Base-by-base conservation (phyloP, 73 alveolate genomes). In the Loxodes magnus region DNA sequence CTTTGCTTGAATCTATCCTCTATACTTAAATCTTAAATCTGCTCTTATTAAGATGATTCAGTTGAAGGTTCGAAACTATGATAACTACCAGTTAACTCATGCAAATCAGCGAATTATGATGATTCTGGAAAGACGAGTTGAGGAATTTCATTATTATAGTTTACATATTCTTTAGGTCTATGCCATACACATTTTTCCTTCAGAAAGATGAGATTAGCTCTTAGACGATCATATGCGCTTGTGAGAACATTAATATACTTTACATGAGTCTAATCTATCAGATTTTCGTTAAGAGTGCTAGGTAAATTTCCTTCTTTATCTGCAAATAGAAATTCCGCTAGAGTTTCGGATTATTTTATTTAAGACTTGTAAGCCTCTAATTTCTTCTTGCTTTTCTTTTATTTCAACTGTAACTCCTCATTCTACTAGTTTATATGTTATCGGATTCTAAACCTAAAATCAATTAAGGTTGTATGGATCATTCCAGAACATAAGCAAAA, bases 401-500 rank as follows among this genome's bases (percentile, higher is more conserved):
- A n/a, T n/a, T n/a, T n/a, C n/a, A n/a, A n/a, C n/a, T n/a, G n/a
- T n/a, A n/a, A n/a, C n/a, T n/a, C n/a, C n/a, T n/a, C n/a, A n/a
- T n/a, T n/a, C n/a, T n/a, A n/a, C n/a, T n/a, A n/a, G n/a, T n/a
- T n/a, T n/a, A n/a, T n/a, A n/a, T 12, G 26, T 10, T 37, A 41
- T 1, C 22, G 52, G 20, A 20, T n/a, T 10, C 77, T 35, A 20
- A 54, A 51, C 15, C 67, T 51, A 27, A 64, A 56, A 54, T 64
- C 77, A 15, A 30, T 29, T 4, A 51, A 48, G 5, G 15, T 22
- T 4, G 64, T 34, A 64, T 64, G 75, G 2, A 64, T 20, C 12
- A 62, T 54, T 15, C 67, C 28, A 36, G 42, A 25, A 17, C 34
- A 46, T 1, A 48, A 14, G 37, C 77, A 64, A 56, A 64, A 64